A percentile compares a stretch with the other conserved stretches of the same genome.
phyloP scores from a whole-genome alignment of 768 basidiomycete species.

The Tricholoma hemisulphureum region DNA sequence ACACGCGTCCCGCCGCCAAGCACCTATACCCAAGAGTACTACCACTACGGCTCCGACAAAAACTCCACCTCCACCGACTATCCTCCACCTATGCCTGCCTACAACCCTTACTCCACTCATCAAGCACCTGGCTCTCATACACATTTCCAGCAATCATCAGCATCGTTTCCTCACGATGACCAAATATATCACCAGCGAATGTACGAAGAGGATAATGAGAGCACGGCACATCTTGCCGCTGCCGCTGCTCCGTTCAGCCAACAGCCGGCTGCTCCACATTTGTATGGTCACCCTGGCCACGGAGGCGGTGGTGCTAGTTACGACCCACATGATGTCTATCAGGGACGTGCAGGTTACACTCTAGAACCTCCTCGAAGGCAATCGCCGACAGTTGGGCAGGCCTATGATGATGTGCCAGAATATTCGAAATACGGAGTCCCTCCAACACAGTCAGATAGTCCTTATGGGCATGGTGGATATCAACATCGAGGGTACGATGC shows the following conservation, averaged over 20 bases:
- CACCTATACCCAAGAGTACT: conserved; percentile 54
- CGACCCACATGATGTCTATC: conserved; percentile 56
- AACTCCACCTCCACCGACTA: conserved; percentile 44
- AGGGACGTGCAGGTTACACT: conserved; percentile 43
- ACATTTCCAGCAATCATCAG: conserved; percentile 59
- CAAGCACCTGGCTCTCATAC: conserved; percentile 50
- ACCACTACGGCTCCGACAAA: conserved; percentile 54
- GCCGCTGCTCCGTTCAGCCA: conserved; percentile 60
- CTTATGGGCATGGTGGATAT: conserved; percentile 20
- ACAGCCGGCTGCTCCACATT: conserved; percentile 21
- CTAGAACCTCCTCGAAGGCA: conserved; percentile 24
- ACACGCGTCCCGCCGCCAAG: conserved; percentile 54
- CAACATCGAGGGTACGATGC: conserved; percentile 30
- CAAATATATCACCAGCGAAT: conserved; percentile 38
- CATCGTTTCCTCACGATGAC: conserved; percentile 55
- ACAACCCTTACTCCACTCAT: conserved; percentile 62
- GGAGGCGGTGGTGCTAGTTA: conserved; percentile 31
- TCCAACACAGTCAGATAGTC: conserved; percentile 10
- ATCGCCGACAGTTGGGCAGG: conserved; percentile 20
- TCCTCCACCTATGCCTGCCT: conserved; percentile 76
- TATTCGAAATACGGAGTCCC: conserved; percentile 10
- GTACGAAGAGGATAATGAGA: conserved; percentile 72
- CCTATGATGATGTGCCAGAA: conserved; percentile 27
- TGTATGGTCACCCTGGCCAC: conserved; percentile 14
- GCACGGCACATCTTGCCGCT: conserved; percentile 55